Evolutionary conservation across 495 filamentous ascomycete species (phyloP), one percentile per base, ranked within the genome.

Genomic region (Penicillium turbatum): DNA sequence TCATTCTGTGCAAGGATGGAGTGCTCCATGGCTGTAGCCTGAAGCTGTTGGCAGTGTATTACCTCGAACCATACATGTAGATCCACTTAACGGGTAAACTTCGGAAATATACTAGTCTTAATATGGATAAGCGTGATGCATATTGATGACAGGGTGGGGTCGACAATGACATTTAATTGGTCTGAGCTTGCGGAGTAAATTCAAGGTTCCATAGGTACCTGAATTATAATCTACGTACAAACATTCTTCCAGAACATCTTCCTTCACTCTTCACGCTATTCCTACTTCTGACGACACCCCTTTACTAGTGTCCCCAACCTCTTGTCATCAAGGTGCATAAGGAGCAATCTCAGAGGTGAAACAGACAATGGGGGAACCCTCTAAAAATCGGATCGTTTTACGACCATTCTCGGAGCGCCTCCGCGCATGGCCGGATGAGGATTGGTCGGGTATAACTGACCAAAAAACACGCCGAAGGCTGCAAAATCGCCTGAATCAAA

Each of bases 401-500:
- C 34, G 34, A 4, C 13, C 34, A 13, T 35, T 35, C 34, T 35
- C 34, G 5, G 12, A 35, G 34, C 34, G 34, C 34, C 34, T 35
- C 12, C 2, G 34, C 13, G 34, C 34, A 35, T 46, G 43, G 27
- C 43, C 43, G 2, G 43, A 46, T 10, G 45, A 62, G 11, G 59
- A 61, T 42, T 65, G 62, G 62, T 48, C 53, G 0, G 62, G 62
- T 1, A 49, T 62, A 10, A 47, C 59, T 1, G 53, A 65, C 44
- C 53, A 53, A 2, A 41, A 49, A 35, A 27, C 13, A 7, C 50
- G 62, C n/a, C 47, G 54, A 32, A 57, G 43, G 44, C 15, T 65
- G 31, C 62, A 65, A 40, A 65, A 65, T 49, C 59, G 59, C 1
- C 17, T 65, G 5, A 65, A 65, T 9, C 62, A 65, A 35, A 45